Conservation (phyloP, 1,284 basidiomycete species). For the Ustanciosporium gigantosporum region DNA sequence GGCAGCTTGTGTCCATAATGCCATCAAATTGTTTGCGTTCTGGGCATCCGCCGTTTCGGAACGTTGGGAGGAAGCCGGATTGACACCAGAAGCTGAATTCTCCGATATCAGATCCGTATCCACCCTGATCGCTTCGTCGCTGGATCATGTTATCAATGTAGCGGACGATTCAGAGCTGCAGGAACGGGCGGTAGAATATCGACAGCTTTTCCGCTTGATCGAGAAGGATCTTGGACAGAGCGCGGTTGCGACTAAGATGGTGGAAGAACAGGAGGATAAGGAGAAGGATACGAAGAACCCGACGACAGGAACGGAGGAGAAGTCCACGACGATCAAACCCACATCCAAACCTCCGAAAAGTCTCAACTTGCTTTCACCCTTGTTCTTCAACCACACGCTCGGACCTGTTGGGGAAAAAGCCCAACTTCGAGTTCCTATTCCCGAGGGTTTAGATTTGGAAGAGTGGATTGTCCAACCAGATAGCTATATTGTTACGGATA, state of each 20-base stretch:
- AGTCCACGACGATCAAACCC: too few species aligned
- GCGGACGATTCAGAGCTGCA: conserved; percentile 79
- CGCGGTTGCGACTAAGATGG: neutral
- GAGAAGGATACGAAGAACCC: neutral
- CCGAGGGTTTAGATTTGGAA: conserved; percentile 83
- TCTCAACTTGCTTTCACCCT: conserved; percentile 79
- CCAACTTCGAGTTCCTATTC: conserved; percentile 76
- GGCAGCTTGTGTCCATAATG: conserved; percentile 73
- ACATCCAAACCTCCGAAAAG: conserved; percentile 79
- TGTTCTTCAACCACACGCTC: conserved; percentile 79
- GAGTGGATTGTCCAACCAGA: conserved; percentile 72
- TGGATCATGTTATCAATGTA: conserved; percentile 67
- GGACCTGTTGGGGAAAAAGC: conserved; percentile 81
- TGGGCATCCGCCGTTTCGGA: conserved; percentile 77
- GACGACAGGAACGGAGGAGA: too few species aligned
- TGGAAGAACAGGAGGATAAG: neutral
- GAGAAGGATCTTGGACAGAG: conserved; percentile 70
- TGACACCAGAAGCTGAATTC: conserved; percentile 64
- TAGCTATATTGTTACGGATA: conserved; percentile 13
- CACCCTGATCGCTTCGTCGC: conserved; percentile 68
- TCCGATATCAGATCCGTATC: conserved; percentile 69
- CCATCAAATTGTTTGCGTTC: conserved; percentile 81
- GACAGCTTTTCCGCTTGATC: conserved; percentile 79
- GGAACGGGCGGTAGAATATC: conserved; percentile 81
- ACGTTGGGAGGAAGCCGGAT: conserved; percentile 77